phyloP scores from a whole-genome alignment of 2,329 filamentous ascomycete genomes.

The Exophiala aquamarina region DNA sequence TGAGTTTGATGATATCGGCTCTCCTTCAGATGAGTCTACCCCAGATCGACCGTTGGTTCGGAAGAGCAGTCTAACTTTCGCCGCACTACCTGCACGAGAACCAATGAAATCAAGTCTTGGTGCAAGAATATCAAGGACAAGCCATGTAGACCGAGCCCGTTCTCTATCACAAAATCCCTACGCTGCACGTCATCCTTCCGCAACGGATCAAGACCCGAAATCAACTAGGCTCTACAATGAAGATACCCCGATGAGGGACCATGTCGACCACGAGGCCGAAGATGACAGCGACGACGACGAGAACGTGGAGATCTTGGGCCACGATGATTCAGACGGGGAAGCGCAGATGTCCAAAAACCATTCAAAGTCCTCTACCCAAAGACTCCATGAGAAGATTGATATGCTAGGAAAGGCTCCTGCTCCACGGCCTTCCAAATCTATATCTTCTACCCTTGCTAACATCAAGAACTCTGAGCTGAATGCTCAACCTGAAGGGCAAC shows the following conservation, averaged over 20 bases:
- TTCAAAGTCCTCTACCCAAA: slow-evolving; percentile 89
- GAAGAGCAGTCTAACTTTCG: slow-evolving; percentile 94
- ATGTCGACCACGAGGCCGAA: slow-evolving; percentile 16
- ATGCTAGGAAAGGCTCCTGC: slow-evolving; percentile 61
- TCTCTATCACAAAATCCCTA: slow-evolving; percentile 55
- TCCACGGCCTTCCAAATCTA: slow-evolving; percentile 47
- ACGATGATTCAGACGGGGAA: slow-evolving; percentile 45
- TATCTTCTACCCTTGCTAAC: slow-evolving; percentile 30
- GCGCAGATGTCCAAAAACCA: slow-evolving; percentile 59
- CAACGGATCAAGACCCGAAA: slow-evolving; percentile 6
- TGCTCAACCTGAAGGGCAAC: slow-evolving; percentile 26
- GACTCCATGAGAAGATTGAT: slow-evolving; percentile 89
- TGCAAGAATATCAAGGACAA: slow-evolving; percentile 69
- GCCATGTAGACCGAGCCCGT: slow-evolving; percentile 59
- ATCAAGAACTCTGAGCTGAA: slow-evolving; percentile 24
- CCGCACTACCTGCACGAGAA: slow-evolving; percentile 86
- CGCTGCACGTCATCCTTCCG: slow-evolving; percentile 44
- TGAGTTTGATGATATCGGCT: slow-evolving; percentile 46
- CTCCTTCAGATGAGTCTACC: slow-evolving; percentile 48
- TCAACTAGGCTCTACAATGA: slow-evolving; percentile 8
- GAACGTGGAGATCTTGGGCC: slow-evolving; percentile 27
- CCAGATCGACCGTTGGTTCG: slow-evolving; percentile 67
- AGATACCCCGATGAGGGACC: slow-evolving; percentile 17
- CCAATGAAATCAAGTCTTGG: slow-evolving; percentile 87
- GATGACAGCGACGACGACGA: slow-evolving; percentile 19